Conservation (phyloP, 441 rosid species). For the Populus hybrid region DNA sequence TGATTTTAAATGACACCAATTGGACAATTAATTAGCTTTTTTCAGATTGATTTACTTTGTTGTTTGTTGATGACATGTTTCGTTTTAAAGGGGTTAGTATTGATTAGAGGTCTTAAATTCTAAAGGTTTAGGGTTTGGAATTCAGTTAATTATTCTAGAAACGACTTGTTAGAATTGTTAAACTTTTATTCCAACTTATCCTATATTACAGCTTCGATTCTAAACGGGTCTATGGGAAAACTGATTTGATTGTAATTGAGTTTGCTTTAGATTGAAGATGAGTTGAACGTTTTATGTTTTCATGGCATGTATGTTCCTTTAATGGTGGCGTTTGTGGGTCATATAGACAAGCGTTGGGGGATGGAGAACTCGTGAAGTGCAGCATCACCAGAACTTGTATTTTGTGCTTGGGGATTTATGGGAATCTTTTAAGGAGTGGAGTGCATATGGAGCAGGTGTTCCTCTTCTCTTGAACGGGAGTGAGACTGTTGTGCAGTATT, state of each 20-base stretch:
- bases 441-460: conserved; percentile 88
- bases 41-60: neutral
- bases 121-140: neutral
- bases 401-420: conserved; percentile 74
- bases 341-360: conserved; percentile 49
- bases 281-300: neutral
- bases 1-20: neutral
- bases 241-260: neutral
- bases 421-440: conserved; percentile 88
- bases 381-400: conserved; percentile 35
- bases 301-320: neutral
- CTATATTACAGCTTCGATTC: neutral
- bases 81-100: neutral
- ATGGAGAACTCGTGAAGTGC: conserved; percentile 46
- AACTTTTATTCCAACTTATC: neutral
- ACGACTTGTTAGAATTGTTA: neutral
- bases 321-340: conserved; percentile 10
- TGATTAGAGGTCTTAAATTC: neutral
- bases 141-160: neutral
- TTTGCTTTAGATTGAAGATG: neutral
- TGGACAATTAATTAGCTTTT: neutral
- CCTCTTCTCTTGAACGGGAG: conserved; percentile 71
- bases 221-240: neutral
- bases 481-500: conserved; percentile 83
- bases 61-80: neutral